These are phyloP conservation scores for Ligustrum vulgare DNA, from an alignment of 257 asterid genomes.

Conservation along the genomic window DNA sequence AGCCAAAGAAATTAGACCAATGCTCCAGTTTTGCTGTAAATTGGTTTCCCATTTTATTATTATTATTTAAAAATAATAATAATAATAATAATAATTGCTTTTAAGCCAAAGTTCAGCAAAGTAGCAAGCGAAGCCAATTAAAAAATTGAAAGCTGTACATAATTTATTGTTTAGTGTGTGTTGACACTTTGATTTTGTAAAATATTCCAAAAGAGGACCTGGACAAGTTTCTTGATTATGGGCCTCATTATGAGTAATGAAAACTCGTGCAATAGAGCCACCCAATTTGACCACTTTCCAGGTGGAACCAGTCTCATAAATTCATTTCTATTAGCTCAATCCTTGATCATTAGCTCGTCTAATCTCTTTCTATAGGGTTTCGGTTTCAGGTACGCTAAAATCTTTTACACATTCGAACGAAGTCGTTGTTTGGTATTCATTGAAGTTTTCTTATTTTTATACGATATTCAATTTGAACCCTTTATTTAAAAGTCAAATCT, in stretches of 20 bases:
- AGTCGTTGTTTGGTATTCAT: too few species aligned
- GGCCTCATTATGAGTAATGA: constrained; percentile 32
- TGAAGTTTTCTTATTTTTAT: too few species aligned
- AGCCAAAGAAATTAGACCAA: not conserved
- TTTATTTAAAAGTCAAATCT: too few species aligned
- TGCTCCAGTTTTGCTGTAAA: not conserved
- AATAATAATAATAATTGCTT: too few species aligned
- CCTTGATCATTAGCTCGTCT: too few species aligned
- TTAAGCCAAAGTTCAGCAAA: constrained; percentile 6
- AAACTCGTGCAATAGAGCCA: constrained; percentile 21
- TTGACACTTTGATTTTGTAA: constrained; percentile 27
- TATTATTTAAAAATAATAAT: too few species aligned
- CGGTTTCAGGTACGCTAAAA: too few species aligned
- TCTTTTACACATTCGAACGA: too few species aligned
- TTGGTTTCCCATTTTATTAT: not conserved
- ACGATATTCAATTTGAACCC: too few species aligned
- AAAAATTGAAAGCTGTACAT: constrained; percentile 4
- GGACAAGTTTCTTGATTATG: constrained; percentile 28
- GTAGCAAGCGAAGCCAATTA: not conserved
- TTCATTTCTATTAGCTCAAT: too few species aligned
- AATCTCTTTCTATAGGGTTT: too few species aligned
- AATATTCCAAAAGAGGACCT: constrained; percentile 11
- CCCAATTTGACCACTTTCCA: constrained; percentile 27
- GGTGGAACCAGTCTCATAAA: not conserved
- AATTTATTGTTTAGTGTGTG: constrained; percentile 1